These are phyloP conservation scores for Lasiodiplodia gonubiensis DNA, from an alignment of 2,329 filamentous ascomycete genomes.

Conservation along the genomic window DNA sequence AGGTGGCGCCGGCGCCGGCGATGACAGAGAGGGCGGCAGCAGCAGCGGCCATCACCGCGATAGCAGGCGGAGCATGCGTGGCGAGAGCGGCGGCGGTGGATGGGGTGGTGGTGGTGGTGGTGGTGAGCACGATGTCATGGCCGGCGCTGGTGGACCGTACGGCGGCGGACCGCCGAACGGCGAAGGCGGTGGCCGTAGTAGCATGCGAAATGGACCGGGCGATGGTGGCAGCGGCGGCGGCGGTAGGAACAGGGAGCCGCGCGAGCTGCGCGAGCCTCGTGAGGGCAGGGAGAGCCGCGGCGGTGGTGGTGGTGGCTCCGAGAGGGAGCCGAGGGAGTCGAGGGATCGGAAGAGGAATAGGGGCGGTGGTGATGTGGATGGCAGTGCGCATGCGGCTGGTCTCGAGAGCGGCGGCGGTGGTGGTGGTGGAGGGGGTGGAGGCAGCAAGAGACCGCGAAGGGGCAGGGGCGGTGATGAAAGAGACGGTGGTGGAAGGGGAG, in stretches of 20 bases:
- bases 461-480: background rate
- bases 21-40: constrained; percentile 16
- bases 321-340: constrained; percentile 10
- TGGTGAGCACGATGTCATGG: background rate
- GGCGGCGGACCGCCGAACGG: constrained; percentile 6
- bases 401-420: background rate
- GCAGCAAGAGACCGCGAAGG: constrained; percentile 12
- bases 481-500: background rate
- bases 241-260: constrained; percentile 4
- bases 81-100: background rate
- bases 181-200: background rate
- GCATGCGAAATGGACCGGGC: background rate
- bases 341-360: constrained; percentile 22
- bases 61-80: background rate
- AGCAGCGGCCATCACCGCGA: background rate
- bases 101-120: background rate
- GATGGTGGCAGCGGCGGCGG: background rate
- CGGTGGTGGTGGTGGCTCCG: background rate
- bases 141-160: background rate
- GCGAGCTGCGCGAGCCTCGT: background rate
- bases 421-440: background rate
- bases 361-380: constrained; percentile 5
- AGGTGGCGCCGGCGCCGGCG: background rate
- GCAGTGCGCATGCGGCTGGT: background rate
- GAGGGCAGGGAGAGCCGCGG: background rate